Evolutionary conservation across 2,329 filamentous ascomycete genomes (phyloP).

Genomic region (Sporothrix schenckii): DNA sequence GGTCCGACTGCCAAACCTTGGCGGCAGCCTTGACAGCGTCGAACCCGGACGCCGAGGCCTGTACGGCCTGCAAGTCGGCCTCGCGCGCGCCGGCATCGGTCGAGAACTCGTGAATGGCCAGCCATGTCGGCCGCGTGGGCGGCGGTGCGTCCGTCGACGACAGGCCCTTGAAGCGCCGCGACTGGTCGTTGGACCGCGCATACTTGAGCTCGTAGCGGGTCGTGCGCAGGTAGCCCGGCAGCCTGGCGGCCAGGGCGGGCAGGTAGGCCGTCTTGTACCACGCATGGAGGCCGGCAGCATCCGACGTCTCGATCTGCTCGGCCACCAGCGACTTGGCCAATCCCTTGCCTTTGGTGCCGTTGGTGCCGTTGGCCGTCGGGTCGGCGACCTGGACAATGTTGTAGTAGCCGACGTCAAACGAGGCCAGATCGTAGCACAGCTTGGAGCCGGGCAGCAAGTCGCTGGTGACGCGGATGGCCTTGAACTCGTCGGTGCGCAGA

Average conservation of each 20-base stretch:
- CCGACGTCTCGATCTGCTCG: slow-evolving; percentile 32
- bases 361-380: slow-evolving; percentile 35
- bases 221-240: slow-evolving; percentile 38
- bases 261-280: slow-evolving; percentile 37
- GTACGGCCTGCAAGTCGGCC: slow-evolving; percentile 5
- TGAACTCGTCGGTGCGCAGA: slow-evolving; percentile 43
- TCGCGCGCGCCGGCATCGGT: not conserved
- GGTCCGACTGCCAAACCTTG: slow-evolving; percentile 26
- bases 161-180: slow-evolving; percentile 37
- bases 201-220: slow-evolving; percentile 38
- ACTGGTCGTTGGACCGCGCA: slow-evolving; percentile 38
- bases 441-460: slow-evolving; percentile 38
- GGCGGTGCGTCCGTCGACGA: slow-evolving; percentile 34
- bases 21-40: slow-evolving; percentile 28
- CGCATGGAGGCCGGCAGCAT: slow-evolving; percentile 30
- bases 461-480: slow-evolving; percentile 42
- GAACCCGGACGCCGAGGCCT: slow-evolving; percentile 10
- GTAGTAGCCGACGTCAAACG: slow-evolving; percentile 37
- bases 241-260: slow-evolving; percentile 28
- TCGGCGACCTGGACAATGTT: slow-evolving; percentile 37
- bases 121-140: slow-evolving; percentile 33
- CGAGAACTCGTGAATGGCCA: slow-evolving; percentile 33
- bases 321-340: slow-evolving; percentile 35
- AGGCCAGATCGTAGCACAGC: slow-evolving; percentile 37
- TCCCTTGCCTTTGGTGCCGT: slow-evolving; percentile 35